Conservation (phyloP, 164 flowering plant species). For the Saururus chinensis region DNA sequence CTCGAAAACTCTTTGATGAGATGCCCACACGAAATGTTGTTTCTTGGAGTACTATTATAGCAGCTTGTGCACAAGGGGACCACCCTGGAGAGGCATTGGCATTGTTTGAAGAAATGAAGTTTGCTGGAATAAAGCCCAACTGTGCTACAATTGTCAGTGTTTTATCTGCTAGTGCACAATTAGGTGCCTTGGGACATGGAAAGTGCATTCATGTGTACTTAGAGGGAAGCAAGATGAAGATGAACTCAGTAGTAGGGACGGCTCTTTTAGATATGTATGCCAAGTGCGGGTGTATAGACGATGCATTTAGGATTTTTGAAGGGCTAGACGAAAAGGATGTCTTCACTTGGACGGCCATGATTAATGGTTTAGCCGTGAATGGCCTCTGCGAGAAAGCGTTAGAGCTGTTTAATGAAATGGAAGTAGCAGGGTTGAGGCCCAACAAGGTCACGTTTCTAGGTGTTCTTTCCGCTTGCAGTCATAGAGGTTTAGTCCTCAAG, state of each 20-base stretch:
- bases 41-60: constrained; percentile 13
- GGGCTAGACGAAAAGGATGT: constrained; percentile 2
- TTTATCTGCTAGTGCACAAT: constrained; percentile 7
- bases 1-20: constrained; percentile 6
- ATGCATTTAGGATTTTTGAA: constrained; percentile 6
- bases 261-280: constrained; percentile 59
- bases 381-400: constrained; percentile 9
- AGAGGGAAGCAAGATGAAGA: constrained; percentile 7
- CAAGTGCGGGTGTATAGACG: constrained; percentile 44
- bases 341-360: constrained; percentile 11
- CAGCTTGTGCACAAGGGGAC: constrained; percentile 8
- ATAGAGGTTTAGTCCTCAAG: constrained; percentile 7
- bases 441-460: constrained; percentile 10
- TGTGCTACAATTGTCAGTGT: constrained; percentile 12
- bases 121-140: constrained; percentile 3
- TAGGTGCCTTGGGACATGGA: constrained; percentile 11
- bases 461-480: constrained; percentile 9
- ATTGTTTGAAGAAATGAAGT: constrained; percentile 6
- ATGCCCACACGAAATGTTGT: constrained; percentile 8
- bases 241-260: constrained; percentile 19
- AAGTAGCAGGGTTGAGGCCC: constrained; percentile 8
- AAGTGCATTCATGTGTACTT: constrained; percentile 4
- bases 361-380: constrained; percentile 9
- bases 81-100: constrained; percentile 4
- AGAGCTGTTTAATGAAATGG: constrained; percentile 8